Conservation (phyloP, 1,284 basidiomycete species). For the Prillingera fragicola region DNA sequence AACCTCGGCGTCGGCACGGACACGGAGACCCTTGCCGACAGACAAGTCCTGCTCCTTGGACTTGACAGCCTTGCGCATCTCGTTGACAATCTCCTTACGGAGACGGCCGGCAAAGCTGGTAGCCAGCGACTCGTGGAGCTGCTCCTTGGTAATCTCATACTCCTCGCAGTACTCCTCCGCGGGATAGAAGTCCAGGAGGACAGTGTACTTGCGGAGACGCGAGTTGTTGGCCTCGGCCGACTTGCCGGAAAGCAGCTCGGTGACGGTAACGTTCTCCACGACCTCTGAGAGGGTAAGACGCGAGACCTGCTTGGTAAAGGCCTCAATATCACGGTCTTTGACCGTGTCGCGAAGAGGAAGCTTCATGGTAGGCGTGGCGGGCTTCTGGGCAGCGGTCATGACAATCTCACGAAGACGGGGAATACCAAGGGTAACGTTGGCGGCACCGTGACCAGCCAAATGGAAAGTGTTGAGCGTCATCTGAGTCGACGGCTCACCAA, state of each 20-base stretch:
- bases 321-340: constrained; percentile 58
- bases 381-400: constrained; percentile 96
- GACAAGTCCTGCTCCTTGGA: constrained; percentile 77
- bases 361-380: constrained; percentile 98
- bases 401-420: constrained; percentile 98
- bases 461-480: constrained; percentile 99
- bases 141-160: constrained; percentile 69
- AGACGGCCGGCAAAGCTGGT: constrained; percentile 75
- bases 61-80: constrained; percentile 79
- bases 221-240: constrained; percentile 53
- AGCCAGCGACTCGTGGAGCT: constrained; percentile 70
- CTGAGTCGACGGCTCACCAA: constrained; percentile 98
- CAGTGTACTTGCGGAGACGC: constrained; percentile 74
- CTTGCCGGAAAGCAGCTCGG: constrained; percentile 65
- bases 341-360: constrained; percentile 62
- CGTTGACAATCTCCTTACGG: constrained; percentile 77
- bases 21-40: constrained; percentile 70
- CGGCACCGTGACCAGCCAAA: constrained; percentile 97
- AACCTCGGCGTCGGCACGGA: constrained; percentile 45
- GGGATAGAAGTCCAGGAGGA: constrained; percentile 83
- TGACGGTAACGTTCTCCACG: constrained; percentile 77
- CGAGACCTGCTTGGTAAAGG: constrained; percentile 87
- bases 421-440: constrained; percentile 98
- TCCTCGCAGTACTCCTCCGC: constrained; percentile 76
- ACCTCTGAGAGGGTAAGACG: constrained; percentile 84